Evolutionary conservation across 805 yeast species (phyloP), one percentile per base, ranked within the genome.

Genomic region (Vanderwaltozyma tropicalis): DNA sequence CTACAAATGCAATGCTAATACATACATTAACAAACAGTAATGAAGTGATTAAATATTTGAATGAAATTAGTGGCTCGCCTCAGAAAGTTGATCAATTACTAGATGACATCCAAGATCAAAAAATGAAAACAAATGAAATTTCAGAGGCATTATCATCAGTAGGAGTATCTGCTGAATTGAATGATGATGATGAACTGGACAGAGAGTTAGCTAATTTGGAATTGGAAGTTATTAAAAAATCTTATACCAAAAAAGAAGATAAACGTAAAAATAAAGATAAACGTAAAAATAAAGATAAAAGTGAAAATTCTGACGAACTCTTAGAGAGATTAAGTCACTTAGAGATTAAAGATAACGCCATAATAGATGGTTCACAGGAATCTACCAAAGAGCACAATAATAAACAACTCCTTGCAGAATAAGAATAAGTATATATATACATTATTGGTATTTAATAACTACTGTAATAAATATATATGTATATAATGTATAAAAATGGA

Each of bases 71-170:
- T 25, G 74, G 72, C 4, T 70, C 69, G 2, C 55, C 62, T 12
- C 74, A 70, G 9, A 52, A 57, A 26, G 67, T 72, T 1, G 66
- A 63, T 17, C 58, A 61, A 3, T 43, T 68, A 5, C 50, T 70
- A 46, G 69, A 65, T 35, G 63, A 61, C 31, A 46, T 71, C 11
- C 53, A 59, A 13, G 68, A 64, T 9, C 63, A 66, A 32, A 52
- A 52, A 22, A 55, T 49, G 9, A 61, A 59, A 14, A 50, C 64
- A 4, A 67, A 67, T 34, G 63, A 59, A 38, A 59, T 72, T n/a
- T 50, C 65, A 12, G 49, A 57, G 6, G 59, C 36, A 35, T 53
- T 44, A 30, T 16, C 40, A 4, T 17, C 31, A 14, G 45, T 38
- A 20, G 44, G 40, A 4, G 35, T 40, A 4, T 43, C 45, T 16